Base-by-base conservation (phyloP, 2,329 filamentous ascomycete species). In the Paecilomyces variotii region DNA sequence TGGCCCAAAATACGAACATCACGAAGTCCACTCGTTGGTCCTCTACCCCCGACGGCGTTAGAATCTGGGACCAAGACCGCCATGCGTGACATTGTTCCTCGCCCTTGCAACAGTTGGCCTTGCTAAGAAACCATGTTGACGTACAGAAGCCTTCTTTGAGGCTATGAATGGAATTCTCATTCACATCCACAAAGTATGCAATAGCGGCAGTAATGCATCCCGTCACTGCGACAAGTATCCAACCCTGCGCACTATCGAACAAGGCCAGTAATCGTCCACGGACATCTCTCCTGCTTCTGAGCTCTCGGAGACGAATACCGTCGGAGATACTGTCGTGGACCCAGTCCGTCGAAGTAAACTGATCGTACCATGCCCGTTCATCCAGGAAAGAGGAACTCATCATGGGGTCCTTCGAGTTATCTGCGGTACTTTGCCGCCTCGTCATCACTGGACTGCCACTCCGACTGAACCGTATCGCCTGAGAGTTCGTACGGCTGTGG, bases 261-360 rank as follows among this genome's bases (percentile, higher is more conserved):
- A 89, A 82, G 1, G 90, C 83, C 53, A 84, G 78, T 12, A 96
- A 65, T 54, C 89, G 86, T n/a, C 93, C 93, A 70, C 87, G 87
- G 61, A 96, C 82, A 75, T 93, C 94, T 72, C 88, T 95, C 54
- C 91, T 83, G 67, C 83, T 87, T 55, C 91, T 85, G 45, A 99
- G 81, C 56, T 87, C 87, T 72, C 95, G 94, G 55, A 95, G 86
- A 27, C 94, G 89, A 67, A 91, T 90, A 9, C 92, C 91, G 75
- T 97, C 94, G 68, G 91, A 90, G 65, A 99, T 97, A 72, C 89
- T 92, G 74, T 99, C 94, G 71, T 96, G 93, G 0, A 99, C 92
- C 94, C 94, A 99, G 73, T 99, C 93, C 57, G 91, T 97, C 5
- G 90, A 96, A 4, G 91, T 96, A 69, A 96, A 96, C 75, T 99